Evolutionary conservation across 2,329 filamentous ascomycete genomes (phyloP).

Genomic region (Clonostachys rosea): DNA sequence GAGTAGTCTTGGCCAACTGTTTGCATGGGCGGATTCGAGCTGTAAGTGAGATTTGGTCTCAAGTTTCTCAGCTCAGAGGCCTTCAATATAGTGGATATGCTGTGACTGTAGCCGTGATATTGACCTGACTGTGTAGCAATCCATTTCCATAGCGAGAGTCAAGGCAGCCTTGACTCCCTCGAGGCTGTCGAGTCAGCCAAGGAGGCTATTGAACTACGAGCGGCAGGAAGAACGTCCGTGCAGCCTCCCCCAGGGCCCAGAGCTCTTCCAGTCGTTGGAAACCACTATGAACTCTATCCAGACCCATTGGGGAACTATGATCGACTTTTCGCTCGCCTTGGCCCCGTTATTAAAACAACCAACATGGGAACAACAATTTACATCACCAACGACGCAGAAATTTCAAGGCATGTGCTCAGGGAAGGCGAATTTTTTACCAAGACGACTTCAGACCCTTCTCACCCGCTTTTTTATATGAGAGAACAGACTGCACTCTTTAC

Average conservation of each 20-base stretch:
- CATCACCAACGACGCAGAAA: conserved; percentile 42
- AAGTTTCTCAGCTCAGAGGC: too few species aligned
- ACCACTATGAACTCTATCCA: conserved; percentile 49
- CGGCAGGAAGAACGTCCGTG: conserved; percentile 18
- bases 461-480: conserved; percentile 39
- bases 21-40: too few species aligned
- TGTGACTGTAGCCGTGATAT: too few species aligned
- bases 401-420: conserved; percentile 37
- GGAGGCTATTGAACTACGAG: not conserved
- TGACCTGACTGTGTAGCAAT: not conserved
- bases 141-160: not conserved
- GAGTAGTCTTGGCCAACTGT: too few species aligned
- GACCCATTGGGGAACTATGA: conserved; percentile 54
- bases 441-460: conserved; percentile 38
- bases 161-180: not conserved
- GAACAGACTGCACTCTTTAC: conserved; percentile 37
- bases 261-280: conserved; percentile 44
- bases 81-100: too few species aligned
- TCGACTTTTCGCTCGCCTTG: conserved; percentile 46
- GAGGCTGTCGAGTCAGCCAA: not conserved
- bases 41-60: too few species aligned
- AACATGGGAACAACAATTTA: conserved; percentile 45
- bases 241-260: conserved; percentile 44
- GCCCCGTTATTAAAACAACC: conserved; percentile 43
- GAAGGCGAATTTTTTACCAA: conserved; percentile 51